phyloP scores from a whole-genome alignment of 2,329 filamentous ascomycete species.

The Colletotrichum simmondsii region DNA sequence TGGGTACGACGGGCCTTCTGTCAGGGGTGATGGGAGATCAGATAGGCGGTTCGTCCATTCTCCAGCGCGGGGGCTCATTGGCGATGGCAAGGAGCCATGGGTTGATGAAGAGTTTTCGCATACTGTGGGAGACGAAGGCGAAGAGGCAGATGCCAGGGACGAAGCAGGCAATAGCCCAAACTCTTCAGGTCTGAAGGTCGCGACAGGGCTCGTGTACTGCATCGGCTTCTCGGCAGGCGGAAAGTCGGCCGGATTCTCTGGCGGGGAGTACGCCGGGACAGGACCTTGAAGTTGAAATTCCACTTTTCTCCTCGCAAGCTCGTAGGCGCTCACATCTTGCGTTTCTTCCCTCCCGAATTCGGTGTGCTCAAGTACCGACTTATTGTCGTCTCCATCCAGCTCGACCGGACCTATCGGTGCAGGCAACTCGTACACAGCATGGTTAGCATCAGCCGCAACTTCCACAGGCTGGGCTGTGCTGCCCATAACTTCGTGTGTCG shows the following conservation, averaged over 20 bases:
- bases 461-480: conserved; percentile 49
- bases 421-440: conserved; percentile 64
- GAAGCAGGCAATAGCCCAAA: conserved; percentile 36
- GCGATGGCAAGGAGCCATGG: conserved; percentile 57
- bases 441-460: conserved; percentile 54
- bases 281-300: conserved; percentile 62
- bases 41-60: conserved; percentile 52
- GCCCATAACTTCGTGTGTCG: conserved; percentile 39
- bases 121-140: conserved; percentile 43
- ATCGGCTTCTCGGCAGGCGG: conserved; percentile 44
- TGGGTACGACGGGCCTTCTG: conserved; percentile 32
- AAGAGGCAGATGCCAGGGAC: conserved; percentile 39
- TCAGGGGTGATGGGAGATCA: conserved; percentile 56
- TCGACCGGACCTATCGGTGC: conserved; percentile 59
- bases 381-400: conserved; percentile 54
- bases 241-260: conserved; percentile 43
- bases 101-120: conserved; percentile 50
- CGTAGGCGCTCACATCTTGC: conserved; percentile 58
- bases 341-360: conserved; percentile 54
- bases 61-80: conserved; percentile 56
- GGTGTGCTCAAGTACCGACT: conserved; percentile 50
- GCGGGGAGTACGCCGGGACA: conserved; percentile 60
- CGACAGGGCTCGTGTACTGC: conserved; percentile 45
- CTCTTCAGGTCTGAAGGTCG: conserved; percentile 48
- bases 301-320: conserved; percentile 61